Percentiles rank a stretch among this genome's conserved stretches.
Conservation (phyloP, 106 monocot genomes). For the Dioscorea dumetorum region DNA sequence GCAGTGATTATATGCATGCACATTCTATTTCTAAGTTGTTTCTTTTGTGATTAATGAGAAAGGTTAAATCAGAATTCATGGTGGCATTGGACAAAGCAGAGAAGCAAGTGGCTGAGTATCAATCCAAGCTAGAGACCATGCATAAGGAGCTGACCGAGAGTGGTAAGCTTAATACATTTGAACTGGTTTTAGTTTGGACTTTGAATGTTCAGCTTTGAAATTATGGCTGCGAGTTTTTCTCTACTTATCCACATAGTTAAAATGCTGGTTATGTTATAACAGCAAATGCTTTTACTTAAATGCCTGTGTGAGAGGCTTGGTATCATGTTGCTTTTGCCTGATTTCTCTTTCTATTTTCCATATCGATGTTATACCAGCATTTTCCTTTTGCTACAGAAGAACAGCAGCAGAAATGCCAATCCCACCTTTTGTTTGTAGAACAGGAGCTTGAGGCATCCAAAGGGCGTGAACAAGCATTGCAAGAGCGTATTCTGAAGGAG, state of each 20-base stretch:
- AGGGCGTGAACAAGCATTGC: slow-evolving; percentile 54
- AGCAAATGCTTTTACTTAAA: too few species aligned
- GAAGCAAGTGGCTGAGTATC: slow-evolving; percentile 44
- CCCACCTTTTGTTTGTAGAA: slow-evolving; percentile 24
- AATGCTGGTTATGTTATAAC: too few species aligned
- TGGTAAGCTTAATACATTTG: slow-evolving; percentile 17
- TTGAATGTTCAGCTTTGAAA: too few species aligned
- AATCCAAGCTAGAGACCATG: slow-evolving; percentile 29
- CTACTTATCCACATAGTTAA: too few species aligned
- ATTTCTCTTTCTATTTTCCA: too few species aligned
- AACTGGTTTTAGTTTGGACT: too few species aligned
- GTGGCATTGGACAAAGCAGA: slow-evolving; percentile 46
- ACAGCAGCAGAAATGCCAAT: slow-evolving; percentile 36
- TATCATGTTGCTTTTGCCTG: too few species aligned
- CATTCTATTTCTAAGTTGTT: too few species aligned
- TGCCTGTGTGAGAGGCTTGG: too few species aligned
- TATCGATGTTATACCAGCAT: not conserved
- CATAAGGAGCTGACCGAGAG: slow-evolving; percentile 29
- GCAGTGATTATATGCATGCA: too few species aligned
- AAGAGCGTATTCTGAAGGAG: slow-evolving; percentile 55
- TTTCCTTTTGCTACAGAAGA: slow-evolving; percentile 33
- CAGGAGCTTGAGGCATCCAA: slow-evolving; percentile 74
- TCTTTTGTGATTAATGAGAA: not conserved
- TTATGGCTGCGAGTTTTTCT: too few species aligned
- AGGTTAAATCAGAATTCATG: slow-evolving; percentile 75